A percentile compares a stretch with the other conserved stretches of the same genome.
These are phyloP conservation scores for Colletotrichum echinochloae DNA, from an alignment of 2,329 filamentous ascomycete genomes.

Conservation along the genomic window DNA sequence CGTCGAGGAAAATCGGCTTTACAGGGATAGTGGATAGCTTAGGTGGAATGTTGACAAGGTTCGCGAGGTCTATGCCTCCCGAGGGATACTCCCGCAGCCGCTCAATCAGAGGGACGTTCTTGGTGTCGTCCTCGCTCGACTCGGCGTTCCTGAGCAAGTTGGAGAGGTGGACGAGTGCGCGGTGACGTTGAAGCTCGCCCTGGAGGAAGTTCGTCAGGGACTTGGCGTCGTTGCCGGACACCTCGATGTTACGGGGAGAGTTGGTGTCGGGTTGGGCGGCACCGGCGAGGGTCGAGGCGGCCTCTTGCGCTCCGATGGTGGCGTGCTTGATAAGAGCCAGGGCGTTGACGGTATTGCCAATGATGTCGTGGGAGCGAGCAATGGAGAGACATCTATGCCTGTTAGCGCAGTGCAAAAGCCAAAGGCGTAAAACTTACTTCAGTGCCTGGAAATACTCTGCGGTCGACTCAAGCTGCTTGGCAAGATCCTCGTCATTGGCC, in stretches of 20 bases:
- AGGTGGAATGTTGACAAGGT: constrained; percentile 89
- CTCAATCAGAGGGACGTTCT: constrained; percentile 74
- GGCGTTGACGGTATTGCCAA: constrained; percentile 79
- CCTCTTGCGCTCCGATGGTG: constrained; percentile 68
- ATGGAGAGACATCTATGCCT: constrained; percentile 80
- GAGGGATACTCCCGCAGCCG: constrained; percentile 80
- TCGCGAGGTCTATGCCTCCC: constrained; percentile 77
- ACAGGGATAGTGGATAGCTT: constrained; percentile 85
- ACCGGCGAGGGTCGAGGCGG: constrained; percentile 58
- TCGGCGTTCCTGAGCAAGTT: constrained; percentile 66
- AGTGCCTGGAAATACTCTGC: constrained; percentile 87
- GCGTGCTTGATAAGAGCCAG: constrained; percentile 87
- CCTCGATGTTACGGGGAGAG: constrained; percentile 74
- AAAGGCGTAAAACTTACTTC: constrained; percentile 68
- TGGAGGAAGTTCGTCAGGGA: constrained; percentile 73
- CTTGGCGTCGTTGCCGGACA: constrained; percentile 69
- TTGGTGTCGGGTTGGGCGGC: constrained; percentile 44
- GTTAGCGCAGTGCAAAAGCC: constrained; percentile 36
- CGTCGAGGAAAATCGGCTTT: constrained; percentile 95
- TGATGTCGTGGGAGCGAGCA: constrained; percentile 83
- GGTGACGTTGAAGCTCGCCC: constrained; percentile 81
- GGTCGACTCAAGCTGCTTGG: constrained; percentile 82
- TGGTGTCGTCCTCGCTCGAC: constrained; percentile 57
- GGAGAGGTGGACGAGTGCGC: constrained; percentile 86
- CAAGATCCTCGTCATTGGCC: constrained; percentile 82